Evolutionary conservation across 768 basidiomycete species (phyloP).

Genomic region (Rhodotorula babjevae): DNA sequence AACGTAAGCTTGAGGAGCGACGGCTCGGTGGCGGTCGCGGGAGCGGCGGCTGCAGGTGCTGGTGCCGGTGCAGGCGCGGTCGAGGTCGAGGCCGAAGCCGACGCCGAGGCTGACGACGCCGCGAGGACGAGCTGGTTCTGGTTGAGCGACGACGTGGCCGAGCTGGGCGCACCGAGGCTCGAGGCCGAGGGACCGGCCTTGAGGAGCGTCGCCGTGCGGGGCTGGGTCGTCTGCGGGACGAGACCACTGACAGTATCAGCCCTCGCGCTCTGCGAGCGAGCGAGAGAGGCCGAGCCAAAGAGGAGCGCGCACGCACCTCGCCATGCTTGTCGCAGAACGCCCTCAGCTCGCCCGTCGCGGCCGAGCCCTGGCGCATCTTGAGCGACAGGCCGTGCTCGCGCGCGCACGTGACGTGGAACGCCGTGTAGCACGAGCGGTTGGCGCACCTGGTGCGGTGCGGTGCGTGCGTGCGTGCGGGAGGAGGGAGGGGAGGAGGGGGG

Average conservation of each 20-base stretch:
- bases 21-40: background rate
- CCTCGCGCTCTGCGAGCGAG: no score
- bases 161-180: no score
- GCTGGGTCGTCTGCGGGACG: no score
- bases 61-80: background rate
- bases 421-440: conserved; percentile 80
- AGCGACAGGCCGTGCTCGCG: conserved; percentile 75
- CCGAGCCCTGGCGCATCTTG: conserved; percentile 44
- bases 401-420: conserved; percentile 93
- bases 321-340: conserved; percentile 88
- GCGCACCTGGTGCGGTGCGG: conserved; percentile 54
- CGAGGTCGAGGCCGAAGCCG: no score
- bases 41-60: background rate
- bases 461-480: background rate
- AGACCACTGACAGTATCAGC: no score
- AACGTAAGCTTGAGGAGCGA: conserved; percentile 14
- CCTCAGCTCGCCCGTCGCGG: conserved; percentile 52
- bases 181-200: no score
- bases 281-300: no score
- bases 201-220: no score
- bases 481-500: background rate
- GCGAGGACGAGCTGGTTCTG: no score
- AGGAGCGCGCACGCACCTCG: conserved; percentile 46
- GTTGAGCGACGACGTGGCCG: no score
- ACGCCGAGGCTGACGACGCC: no score